Evolutionary conservation across 1,284 basidiomycete species (phyloP).

Genomic region (Flammula alnicola): DNA sequence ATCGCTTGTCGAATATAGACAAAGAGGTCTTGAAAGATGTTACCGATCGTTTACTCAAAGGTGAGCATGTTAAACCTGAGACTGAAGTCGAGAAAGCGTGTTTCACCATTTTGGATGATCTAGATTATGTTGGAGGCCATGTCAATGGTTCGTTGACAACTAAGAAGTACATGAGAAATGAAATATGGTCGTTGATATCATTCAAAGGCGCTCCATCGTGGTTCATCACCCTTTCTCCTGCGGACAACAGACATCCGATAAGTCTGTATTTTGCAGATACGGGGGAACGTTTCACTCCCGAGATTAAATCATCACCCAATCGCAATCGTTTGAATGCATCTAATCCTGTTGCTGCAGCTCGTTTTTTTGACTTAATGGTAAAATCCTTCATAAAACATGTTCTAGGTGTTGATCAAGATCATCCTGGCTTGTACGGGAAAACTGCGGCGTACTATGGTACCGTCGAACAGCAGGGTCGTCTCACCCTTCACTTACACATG

Average conservation of each 20-base stretch:
- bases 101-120: slow-evolving; percentile 35
- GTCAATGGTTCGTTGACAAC: slow-evolving; percentile 35
- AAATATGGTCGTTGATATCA: slow-evolving; percentile 37
- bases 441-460: slow-evolving; percentile 40
- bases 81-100: slow-evolving; percentile 38
- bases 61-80: slow-evolving; percentile 29
- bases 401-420: slow-evolving; percentile 21
- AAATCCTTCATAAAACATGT: slow-evolving; percentile 33
- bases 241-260: slow-evolving; percentile 31
- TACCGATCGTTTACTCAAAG: slow-evolving; percentile 15
- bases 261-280: slow-evolving; percentile 21
- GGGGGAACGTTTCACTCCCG: slow-evolving; percentile 16
- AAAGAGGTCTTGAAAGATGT: slow-evolving; percentile 17
- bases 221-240: slow-evolving; percentile 40
- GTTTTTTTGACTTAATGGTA: slow-evolving; percentile 37
- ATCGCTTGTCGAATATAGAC: slow-evolving; percentile 17
- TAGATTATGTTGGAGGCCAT: slow-evolving; percentile 36
- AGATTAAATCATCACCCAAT: slow-evolving; percentile 12
- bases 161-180: slow-evolving; percentile 38
- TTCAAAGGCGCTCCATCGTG: slow-evolving; percentile 30
- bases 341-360: slow-evolving; percentile 38
- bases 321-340: slow-evolving; percentile 24
- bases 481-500: slow-evolving; percentile 41
- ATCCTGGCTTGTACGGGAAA: slow-evolving; percentile 28
- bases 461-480: slow-evolving; percentile 41